Percentiles rank a stretch among this genome's conserved stretches.
These are phyloP conservation scores for Colletotrichum eremochloae DNA, from an alignment of 2,329 filamentous ascomycete species.

Conservation along the genomic window DNA sequence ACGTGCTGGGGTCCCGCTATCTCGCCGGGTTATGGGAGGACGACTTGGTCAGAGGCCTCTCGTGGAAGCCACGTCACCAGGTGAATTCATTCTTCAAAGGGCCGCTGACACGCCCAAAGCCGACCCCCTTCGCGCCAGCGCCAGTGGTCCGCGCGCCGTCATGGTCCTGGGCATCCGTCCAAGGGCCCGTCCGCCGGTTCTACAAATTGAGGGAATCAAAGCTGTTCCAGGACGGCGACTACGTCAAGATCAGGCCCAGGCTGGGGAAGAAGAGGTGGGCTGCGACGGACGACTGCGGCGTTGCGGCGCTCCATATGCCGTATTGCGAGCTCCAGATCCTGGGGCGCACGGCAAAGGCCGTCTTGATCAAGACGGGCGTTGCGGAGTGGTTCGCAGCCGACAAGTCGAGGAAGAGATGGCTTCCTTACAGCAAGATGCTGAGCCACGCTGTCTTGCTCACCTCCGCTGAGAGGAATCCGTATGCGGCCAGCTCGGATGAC, in stretches of 20 bases:
- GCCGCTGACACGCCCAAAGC: slow-evolving; percentile 10
- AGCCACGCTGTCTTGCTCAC: neutral
- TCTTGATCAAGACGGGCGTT: neutral
- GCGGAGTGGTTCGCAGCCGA: neutral
- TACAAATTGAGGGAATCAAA: slow-evolving; percentile 3
- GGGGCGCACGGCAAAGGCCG: neutral
- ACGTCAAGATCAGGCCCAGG: slow-evolving; percentile 13
- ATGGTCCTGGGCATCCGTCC: slow-evolving; percentile 32
- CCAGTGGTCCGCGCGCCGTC: slow-evolving; percentile 27
- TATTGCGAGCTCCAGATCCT: slow-evolving; percentile 9
- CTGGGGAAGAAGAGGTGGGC: neutral
- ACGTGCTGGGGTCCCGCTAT: slow-evolving; percentile 13
- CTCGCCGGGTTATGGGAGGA: slow-evolving; percentile 26
- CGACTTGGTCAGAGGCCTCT: slow-evolving; percentile 20
- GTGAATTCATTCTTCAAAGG: neutral
- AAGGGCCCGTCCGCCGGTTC: neutral
- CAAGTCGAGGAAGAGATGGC: slow-evolving; percentile 4
- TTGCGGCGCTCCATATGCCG: slow-evolving; percentile 18
- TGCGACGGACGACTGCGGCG: slow-evolving; percentile 1
- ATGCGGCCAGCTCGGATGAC: neutral
- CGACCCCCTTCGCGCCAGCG: slow-evolving; percentile 9
- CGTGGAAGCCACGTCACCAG: slow-evolving; percentile 27
- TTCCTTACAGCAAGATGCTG: slow-evolving; percentile 1
- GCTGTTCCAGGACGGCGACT: neutral
- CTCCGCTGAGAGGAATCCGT: neutral